Base-by-base conservation (phyloP, 805 yeast genomes). In the Kodamaea kaohsiungensis region DNA sequence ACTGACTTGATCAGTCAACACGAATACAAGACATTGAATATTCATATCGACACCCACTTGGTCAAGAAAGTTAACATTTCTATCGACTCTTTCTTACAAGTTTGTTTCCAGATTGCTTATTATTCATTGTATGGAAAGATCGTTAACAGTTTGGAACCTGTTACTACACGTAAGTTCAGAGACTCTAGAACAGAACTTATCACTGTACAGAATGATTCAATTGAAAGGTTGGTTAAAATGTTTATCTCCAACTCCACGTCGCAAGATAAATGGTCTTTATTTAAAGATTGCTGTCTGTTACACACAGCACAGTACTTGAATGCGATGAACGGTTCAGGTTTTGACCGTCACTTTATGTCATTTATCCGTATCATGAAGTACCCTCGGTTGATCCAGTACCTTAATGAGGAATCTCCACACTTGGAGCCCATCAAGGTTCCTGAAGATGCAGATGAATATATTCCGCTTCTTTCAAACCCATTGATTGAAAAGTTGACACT, bases 181-280 rank as follows among this genome's bases (percentile, higher is more conserved):
- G 85, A 85, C 64, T 78, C 91, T 4, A 78, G 96, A 60, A 86
- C 91, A 0, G 90, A 87, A 57, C 77, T 87, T 18, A 75, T 87
- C 43, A 82, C 88, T 19, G 75, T 87, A 42, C 93, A 87, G 62
- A 82, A 79, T 59, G 85, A 82, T 16, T 58, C 68, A 22, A 69
- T 82, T 54, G 64, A 78, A 49, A 70, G 77, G 57, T 71, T 81
- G 55, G 87, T 87, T 51, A 91, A 87, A 64, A 61, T 79, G 1
- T 88, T 83, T 63, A 84, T 88, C 46, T 83, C 91, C 18, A 83
- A 80, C 51, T 70, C 83, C 1, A 63, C 80, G 3, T 65, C 72
- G 12, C 48, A 59, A 50, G 71, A 73, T 49, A 79, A 85, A 63
- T 80, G 86, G 86, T 71, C 69, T 10, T 71, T 60, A 7, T 81